phyloP scores from a whole-genome alignment of 805 yeast species.

The Limtongia smithiae region DNA sequence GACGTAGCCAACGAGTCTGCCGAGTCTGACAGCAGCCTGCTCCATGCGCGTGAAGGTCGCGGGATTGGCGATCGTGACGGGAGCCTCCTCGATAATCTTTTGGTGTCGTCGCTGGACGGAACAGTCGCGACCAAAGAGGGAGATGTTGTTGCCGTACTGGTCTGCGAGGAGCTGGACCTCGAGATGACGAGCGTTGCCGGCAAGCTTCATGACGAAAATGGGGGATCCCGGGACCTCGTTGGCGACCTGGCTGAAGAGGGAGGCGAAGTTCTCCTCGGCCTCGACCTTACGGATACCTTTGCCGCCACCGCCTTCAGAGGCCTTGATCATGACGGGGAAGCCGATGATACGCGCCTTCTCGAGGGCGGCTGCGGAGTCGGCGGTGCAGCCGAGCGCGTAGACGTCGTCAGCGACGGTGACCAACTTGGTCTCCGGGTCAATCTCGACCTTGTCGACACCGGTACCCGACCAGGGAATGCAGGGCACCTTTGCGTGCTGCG shows the following conservation, averaged over 20 bases:
- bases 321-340: constrained; percentile 98
- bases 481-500: constrained; percentile 97
- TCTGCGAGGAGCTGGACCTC: constrained; percentile 98
- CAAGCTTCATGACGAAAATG: constrained; percentile 93
- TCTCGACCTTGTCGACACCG: constrained; percentile 77
- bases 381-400: constrained; percentile 85
- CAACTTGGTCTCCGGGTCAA: constrained; percentile 66
- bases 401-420: constrained; percentile 85
- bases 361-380: constrained; percentile 83
- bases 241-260: constrained; percentile 87
- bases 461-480: constrained; percentile 99
- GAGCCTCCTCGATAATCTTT: constrained; percentile 98
- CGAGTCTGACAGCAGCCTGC: constrained; percentile 94
- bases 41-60: constrained; percentile 91
- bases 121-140: constrained; percentile 97
- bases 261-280: constrained; percentile 67
- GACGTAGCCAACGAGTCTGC: constrained; percentile 94
- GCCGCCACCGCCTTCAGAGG: constrained; percentile 99
- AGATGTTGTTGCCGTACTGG: constrained; percentile 96
- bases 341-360: constrained; percentile 82
- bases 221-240: constrained; percentile 99
- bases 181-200: constrained; percentile 95
- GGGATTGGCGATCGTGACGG: constrained; percentile 87
- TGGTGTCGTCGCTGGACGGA: constrained; percentile 99
- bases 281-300: constrained; percentile 98